Conservation (phyloP, 2,329 filamentous ascomycete species). For the Cadophora sp. region DNA sequence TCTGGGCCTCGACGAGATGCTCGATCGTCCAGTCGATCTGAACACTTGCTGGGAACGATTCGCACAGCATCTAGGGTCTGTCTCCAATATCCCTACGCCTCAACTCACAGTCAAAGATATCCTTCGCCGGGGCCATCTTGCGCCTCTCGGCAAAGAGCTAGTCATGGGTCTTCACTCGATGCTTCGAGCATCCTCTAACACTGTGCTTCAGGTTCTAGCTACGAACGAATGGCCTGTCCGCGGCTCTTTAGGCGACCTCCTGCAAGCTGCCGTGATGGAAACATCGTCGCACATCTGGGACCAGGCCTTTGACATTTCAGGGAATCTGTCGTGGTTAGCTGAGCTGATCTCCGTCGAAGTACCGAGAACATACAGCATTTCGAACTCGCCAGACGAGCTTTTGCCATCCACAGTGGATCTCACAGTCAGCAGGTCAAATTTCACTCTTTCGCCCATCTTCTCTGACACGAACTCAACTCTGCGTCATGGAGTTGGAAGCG, state of each 20-base stretch:
- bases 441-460: slow-evolving; percentile 50
- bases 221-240: slow-evolving; percentile 59
- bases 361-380: slow-evolving; percentile 60
- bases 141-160: slow-evolving; percentile 58
- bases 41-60: slow-evolving; percentile 55
- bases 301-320: slow-evolving; percentile 52
- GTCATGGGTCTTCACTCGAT: slow-evolving; percentile 56
- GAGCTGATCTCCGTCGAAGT: slow-evolving; percentile 57
- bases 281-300: slow-evolving; percentile 58
- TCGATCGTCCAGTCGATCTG: slow-evolving; percentile 51
- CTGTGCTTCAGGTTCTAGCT: slow-evolving; percentile 55
- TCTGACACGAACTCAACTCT: slow-evolving; percentile 16
- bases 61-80: slow-evolving; percentile 52
- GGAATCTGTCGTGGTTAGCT: slow-evolving; percentile 51
- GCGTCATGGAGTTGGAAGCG: slow-evolving; percentile 57
- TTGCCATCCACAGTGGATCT: slow-evolving; percentile 58
- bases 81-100: slow-evolving; percentile 41
- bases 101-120: slow-evolving; percentile 55
- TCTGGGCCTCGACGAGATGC: slow-evolving; percentile 54
- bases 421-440: slow-evolving; percentile 58
- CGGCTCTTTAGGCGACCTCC: slow-evolving; percentile 56
- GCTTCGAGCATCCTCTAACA: slow-evolving; percentile 56
- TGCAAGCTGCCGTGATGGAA: slow-evolving; percentile 55
- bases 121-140: slow-evolving; percentile 57
- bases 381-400: slow-evolving; percentile 56